Conservation (phyloP, 306 rosid species). For the Dryas drummondii region DNA sequence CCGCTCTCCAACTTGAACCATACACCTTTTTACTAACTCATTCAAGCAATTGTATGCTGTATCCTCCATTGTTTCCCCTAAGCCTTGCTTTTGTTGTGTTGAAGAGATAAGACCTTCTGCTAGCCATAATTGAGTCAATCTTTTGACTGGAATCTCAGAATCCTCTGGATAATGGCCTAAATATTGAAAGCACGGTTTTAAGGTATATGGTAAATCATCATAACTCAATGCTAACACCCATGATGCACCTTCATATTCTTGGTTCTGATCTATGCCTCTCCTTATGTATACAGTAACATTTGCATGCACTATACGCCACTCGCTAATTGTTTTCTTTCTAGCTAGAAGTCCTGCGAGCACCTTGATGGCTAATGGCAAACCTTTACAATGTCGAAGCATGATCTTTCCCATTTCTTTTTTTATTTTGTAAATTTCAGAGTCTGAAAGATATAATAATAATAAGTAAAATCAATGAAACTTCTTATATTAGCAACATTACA, state of each 20-base stretch:
- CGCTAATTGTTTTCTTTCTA: background rate
- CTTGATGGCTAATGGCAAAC: conserved; percentile 8
- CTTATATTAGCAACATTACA: too few relatives aligned
- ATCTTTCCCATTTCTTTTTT: background rate
- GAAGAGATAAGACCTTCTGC: conserved; percentile 42
- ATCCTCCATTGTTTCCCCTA: conserved; percentile 30
- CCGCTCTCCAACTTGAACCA: conserved; percentile 47
- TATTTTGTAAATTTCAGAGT: too few relatives aligned
- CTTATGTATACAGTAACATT: conserved; percentile 20
- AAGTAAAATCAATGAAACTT: background rate
- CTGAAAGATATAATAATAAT: background rate
- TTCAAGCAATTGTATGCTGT: conserved; percentile 34
- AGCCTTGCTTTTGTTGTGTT: background rate
- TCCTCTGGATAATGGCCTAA: conserved; percentile 51
- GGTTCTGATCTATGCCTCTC: conserved; percentile 21
- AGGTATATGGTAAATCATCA: conserved; percentile 39
- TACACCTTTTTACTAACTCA: conserved; percentile 45
- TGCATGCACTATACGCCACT: conserved; percentile 34
- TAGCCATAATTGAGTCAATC: conserved; percentile 40
- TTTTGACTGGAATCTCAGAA: conserved; percentile 34
- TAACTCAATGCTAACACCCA: conserved; percentile 50
- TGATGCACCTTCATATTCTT: conserved; percentile 9
- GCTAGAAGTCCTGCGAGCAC: background rate
- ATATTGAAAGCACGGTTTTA: conserved; percentile 51
- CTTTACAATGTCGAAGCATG: background rate